phyloP scores from a whole-genome alignment of 2,329 filamentous ascomycete genomes.

The Diaporthe australafricana region DNA sequence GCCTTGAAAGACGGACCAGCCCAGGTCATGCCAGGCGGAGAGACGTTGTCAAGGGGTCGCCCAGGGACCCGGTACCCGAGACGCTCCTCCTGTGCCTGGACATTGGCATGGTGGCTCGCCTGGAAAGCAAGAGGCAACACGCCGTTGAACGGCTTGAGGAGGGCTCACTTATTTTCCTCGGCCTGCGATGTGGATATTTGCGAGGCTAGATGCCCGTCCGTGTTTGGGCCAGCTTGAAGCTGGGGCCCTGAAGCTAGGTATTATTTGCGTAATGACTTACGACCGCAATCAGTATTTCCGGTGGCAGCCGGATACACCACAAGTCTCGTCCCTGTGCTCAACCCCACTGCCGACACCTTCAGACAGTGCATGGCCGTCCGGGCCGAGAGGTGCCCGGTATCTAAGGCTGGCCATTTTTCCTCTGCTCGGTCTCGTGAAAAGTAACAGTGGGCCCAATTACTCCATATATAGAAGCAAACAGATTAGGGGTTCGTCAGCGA shows the following conservation, averaged over 20 bases:
- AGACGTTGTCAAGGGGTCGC: background rate
- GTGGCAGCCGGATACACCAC: slow-evolving; percentile 3
- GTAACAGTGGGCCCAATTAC: background rate
- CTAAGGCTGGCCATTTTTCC: background rate
- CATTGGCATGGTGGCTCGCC: background rate
- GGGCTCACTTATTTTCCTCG: background rate
- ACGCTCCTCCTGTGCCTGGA: background rate
- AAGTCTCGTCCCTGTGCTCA: background rate
- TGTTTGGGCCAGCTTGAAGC: slow-evolving; percentile 11
- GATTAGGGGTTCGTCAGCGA: background rate
- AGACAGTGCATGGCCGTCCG: background rate
- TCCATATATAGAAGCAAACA: background rate
- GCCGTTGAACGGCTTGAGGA: slow-evolving; percentile 13
- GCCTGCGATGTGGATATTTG: background rate
- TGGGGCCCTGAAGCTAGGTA: background rate
- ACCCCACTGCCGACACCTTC: slow-evolving; percentile 6
- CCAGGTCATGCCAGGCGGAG: background rate
- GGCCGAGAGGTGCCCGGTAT: background rate
- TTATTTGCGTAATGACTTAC: background rate
- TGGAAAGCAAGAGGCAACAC: background rate
- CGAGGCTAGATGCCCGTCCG: slow-evolving; percentile 16
- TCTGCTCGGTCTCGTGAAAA: background rate
- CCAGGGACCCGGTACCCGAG: background rate
- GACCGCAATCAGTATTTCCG: background rate
- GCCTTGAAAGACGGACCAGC: background rate